These are phyloP conservation scores for Lachancea thermotolerans DNA, from an alignment of 805 yeast species.

Conservation along the genomic window DNA sequence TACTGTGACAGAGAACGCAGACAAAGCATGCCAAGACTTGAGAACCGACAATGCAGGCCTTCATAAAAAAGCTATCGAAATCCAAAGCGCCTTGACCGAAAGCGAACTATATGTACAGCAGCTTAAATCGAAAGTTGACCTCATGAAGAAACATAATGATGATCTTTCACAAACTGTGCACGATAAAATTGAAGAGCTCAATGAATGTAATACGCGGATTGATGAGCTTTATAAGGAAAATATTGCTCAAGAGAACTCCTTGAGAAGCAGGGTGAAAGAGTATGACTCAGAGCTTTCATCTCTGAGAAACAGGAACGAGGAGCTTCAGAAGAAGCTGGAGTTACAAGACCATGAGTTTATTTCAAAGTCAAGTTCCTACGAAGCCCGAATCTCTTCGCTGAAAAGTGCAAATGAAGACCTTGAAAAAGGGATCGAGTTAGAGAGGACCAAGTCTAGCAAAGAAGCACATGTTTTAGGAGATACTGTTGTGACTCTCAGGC, in stretches of 20 bases:
- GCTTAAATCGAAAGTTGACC: not conserved
- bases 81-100: not conserved
- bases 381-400: not conserved
- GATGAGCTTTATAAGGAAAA: not conserved
- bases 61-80: not conserved
- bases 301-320: not conserved
- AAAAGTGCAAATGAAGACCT: not conserved
- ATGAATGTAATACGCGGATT: not conserved
- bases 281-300: not conserved
- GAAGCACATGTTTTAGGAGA: slow-evolving; percentile 2
- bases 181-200: not conserved
- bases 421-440: not conserved
- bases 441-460: not conserved
- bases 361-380: slow-evolving; percentile 6
- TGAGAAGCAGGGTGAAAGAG: not conserved
- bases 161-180: not conserved
- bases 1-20: slow-evolving; percentile 3
- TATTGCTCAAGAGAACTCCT: not conserved
- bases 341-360: not conserved
- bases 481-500: not conserved
- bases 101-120: not conserved
- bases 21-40: not conserved
- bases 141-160: not conserved
- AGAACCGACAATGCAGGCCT: not conserved
- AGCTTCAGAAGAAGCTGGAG: not conserved